phyloP scores from a whole-genome alignment of 306 rosid species.

The Dicorynia guianensis region DNA sequence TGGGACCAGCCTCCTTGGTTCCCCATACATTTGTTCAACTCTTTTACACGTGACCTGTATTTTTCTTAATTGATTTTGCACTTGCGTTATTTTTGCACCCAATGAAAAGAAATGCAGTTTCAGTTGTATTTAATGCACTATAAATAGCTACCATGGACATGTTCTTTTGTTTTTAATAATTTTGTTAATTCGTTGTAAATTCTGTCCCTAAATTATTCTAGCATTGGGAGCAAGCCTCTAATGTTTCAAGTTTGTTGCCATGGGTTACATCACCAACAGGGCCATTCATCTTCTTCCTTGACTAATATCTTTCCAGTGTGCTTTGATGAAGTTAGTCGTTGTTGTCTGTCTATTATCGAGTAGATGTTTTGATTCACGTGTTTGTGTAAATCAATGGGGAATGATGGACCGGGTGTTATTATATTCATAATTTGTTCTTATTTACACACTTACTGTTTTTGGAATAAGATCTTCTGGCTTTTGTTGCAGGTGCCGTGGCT shows the following conservation, averaged over 20 bases:
- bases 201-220: background rate
- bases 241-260: background rate
- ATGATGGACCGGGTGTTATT: background rate
- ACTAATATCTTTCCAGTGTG: background rate
- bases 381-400: background rate
- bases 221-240: background rate
- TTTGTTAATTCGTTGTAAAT: background rate
- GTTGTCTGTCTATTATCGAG: background rate
- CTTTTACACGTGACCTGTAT: background rate
- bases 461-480: slow-evolving; percentile 15
- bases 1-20: background rate
- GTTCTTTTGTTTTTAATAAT: background rate
- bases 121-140: background rate
- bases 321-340: background rate
- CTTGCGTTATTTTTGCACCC: background rate
- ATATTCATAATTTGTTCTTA: background rate
- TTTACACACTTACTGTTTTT: background rate
- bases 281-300: no score
- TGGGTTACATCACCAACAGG: background rate
- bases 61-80: background rate
- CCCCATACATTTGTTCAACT: background rate
- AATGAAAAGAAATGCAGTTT: background rate
- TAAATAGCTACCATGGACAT: background rate
- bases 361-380: background rate
- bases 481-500: slow-evolving; percentile 34